phyloP scores from a whole-genome alignment of 805 yeast genomes.

The Cyberlindnera meyerae region DNA sequence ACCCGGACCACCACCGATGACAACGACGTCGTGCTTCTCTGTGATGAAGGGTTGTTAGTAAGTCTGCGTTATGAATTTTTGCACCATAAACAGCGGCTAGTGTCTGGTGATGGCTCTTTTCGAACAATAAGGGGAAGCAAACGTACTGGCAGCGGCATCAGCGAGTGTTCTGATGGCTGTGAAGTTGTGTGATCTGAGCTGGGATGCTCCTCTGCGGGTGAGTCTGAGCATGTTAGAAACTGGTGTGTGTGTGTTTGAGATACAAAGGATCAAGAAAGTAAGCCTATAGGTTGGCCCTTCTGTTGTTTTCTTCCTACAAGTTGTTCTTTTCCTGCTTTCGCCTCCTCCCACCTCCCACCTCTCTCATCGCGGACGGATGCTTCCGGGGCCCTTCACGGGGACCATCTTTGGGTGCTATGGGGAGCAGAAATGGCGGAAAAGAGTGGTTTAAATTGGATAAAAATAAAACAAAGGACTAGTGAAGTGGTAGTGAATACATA shows the following conservation, averaged over 20 bases:
- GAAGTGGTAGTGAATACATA: too few relatives aligned
- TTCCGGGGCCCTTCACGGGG: constrained; percentile 1
- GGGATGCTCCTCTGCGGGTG: constrained; percentile 10
- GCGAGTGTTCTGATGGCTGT: constrained; percentile 19
- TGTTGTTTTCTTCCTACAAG: neutral
- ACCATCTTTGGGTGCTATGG: too few relatives aligned
- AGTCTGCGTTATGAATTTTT: too few relatives aligned
- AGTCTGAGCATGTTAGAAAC: constrained; percentile 26
- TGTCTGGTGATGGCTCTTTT: constrained; percentile 3
- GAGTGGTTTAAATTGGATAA: too few relatives aligned
- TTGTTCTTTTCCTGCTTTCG: neutral
- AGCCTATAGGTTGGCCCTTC: too few relatives aligned
- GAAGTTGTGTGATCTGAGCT: constrained; percentile 10
- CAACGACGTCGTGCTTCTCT: constrained; percentile 79
- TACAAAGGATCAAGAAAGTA: too few relatives aligned
- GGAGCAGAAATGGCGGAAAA: too few relatives aligned
- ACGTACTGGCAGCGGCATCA: constrained; percentile 20
- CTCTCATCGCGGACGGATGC: neutral
- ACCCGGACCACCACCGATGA: constrained; percentile 99
- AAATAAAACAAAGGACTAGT: too few relatives aligned
- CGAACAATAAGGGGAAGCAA: too few relatives aligned
- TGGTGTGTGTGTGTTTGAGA: too few relatives aligned
- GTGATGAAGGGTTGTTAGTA: constrained; percentile 4
- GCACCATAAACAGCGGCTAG: too few relatives aligned
- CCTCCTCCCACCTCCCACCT: constrained; percentile 1